Evolutionary conservation across 2,329 filamentous ascomycete species (phyloP).

Genomic region (Chalaropsis ovoidea): DNA sequence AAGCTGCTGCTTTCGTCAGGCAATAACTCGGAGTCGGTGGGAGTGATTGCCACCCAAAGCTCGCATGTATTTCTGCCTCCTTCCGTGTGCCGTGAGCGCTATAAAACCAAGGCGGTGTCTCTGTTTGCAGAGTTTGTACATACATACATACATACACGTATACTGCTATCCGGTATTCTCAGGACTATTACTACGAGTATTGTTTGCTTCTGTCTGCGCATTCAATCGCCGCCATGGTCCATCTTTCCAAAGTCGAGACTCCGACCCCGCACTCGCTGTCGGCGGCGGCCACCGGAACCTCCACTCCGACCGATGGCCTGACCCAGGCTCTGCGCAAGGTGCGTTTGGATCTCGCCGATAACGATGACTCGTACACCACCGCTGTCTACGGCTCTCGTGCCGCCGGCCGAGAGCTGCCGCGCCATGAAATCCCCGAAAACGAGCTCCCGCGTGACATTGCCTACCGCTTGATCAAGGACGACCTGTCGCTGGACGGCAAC

Average conservation of each 20-base stretch:
- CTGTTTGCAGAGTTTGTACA: background rate
- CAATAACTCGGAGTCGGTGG: background rate
- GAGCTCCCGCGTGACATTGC: slow-evolving; percentile 89
- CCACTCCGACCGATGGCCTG: slow-evolving; percentile 29
- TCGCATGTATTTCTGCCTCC: background rate
- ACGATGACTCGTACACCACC: slow-evolving; percentile 53
- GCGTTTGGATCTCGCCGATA: slow-evolving; percentile 41
- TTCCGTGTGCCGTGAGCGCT: background rate
- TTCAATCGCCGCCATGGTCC: slow-evolving; percentile 37
- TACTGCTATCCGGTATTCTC: background rate
- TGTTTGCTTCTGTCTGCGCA: background rate
- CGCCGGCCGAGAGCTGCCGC: slow-evolving; percentile 69
- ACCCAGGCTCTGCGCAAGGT: slow-evolving; percentile 36
- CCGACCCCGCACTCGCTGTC: slow-evolving; percentile 27
- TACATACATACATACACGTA: background rate
- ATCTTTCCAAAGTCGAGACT: slow-evolving; percentile 35
- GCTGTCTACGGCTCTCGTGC: slow-evolving; percentile 84
- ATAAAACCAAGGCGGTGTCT: background rate
- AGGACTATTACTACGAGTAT: background rate
- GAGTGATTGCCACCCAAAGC: background rate
- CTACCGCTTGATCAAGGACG: slow-evolving; percentile 96
- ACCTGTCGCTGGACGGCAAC: slow-evolving; percentile 82
- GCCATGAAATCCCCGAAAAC: slow-evolving; percentile 72
- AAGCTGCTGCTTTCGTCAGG: background rate
- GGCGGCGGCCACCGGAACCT: slow-evolving; percentile 1